Evolutionary conservation across 2,329 filamentous ascomycete species (phyloP), one percentile per base, ranked within the genome.

Genomic region (Didymosphaeria variabile): DNA sequence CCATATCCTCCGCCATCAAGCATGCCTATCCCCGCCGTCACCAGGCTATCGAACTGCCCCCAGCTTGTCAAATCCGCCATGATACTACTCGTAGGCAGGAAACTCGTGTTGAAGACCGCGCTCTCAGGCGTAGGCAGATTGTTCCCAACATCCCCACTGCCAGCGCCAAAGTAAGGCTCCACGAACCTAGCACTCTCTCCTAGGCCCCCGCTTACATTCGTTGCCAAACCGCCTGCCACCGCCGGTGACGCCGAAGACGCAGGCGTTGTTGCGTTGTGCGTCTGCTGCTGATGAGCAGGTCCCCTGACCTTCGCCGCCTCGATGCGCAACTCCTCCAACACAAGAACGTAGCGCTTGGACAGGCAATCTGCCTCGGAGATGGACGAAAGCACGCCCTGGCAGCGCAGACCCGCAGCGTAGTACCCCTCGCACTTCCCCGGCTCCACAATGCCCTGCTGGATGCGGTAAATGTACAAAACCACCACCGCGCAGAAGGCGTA

Each of bases 401-500:
- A 42, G 76, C 83, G 65, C 80, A 80, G 53, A 65, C 74, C 42
- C 67, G 77, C 42, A 72, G 80, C 10, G 77, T 86, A 79, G 60
- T 83, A 81, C 0, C 67, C 73, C 44, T 85, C 83, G 55, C 84
- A 85, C 36, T 73, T 72, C n/a, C 83, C 80, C 1, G 84, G 82
- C 5, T 81, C 68, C 10, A 79, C 67, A 32, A 83, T 72, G 3
- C 84, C 71, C 34, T 78, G 79, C 65, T 85, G 83, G 17, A 87
- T 86, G 47, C 83, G 77, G 77, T 83, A 85, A 2, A 87, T 81
- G 59, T 86, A 87, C 0, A 85, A 73, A 4, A 86, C 83, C 0
- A 83, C 82, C 0, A 87, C 76, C 0, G 85, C 84, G 63, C 83
- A 86, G 58, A 86, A 86, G 0, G 83, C 81, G 4, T 85, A 82